Base-by-base conservation (phyloP, 2,329 filamentous ascomycete genomes). In the Colletotrichum plurivorum region DNA sequence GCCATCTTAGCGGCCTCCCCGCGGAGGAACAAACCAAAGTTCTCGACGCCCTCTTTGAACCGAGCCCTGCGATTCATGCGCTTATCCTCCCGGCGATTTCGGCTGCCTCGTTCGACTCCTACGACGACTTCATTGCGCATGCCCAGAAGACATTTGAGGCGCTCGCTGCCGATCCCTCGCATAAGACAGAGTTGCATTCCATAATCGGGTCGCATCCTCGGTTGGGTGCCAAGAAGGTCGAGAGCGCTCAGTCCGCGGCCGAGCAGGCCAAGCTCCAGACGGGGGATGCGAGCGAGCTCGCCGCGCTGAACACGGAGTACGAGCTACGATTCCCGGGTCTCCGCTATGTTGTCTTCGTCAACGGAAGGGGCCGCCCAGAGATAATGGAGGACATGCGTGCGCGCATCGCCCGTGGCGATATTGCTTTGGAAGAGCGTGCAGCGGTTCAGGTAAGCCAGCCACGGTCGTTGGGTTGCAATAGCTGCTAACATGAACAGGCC, bases 341-440 rank as follows among this genome's bases (percentile, higher is more conserved):
- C 77, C 87, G 92, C 80, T 98, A 97, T 83, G 94, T 97, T 76
- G 93, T 95, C 18, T 98, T 97, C 78, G 95, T 98, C 64, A 95
- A 97, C 78, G 94, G 94, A 0, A 87, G 95, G 54, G 86, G 88
- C 48, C 85, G 94, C 65, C 85, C 88, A 2, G 88, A 89, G 70
- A 92, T 98, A 63, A 94, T 97, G 91, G 85, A 89, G 71, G 91
- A 97, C 75, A 97, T 97, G 93, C 87, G 87, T 71, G 78, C 81
- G 60, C 86, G 95, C 60, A 97, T 97, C 75, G 87, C 85, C 16
- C 83, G 91, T 60, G 90, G 87, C 1, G 88, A 95, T 77, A 83
- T 90, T 59, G 80, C 84, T 25, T 84, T 84, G 16, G 95, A 98
- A 81, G 88, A 94, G 70, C 78, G 83, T 64, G 93, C 93, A 73